These are phyloP conservation scores for Dothideomycetidae sp. DNA, from an alignment of 2,329 filamentous ascomycete species.

Conservation along the genomic window DNA sequence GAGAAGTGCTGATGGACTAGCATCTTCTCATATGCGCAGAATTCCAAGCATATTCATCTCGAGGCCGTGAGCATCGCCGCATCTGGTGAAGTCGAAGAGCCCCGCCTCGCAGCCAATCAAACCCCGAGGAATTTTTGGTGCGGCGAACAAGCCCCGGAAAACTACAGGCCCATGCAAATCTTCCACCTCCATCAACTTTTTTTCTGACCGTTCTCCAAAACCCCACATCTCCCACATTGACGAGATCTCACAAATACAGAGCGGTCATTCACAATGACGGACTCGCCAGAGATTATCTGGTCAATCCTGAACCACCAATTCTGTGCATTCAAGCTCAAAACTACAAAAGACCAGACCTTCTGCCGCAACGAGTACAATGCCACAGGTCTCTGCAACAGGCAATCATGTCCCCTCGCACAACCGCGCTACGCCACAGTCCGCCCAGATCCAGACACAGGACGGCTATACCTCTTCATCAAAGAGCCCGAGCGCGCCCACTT, in stretches of 20 bases:
- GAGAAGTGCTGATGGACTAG: too few relatives aligned
- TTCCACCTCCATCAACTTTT: not conserved
- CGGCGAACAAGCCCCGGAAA: too few relatives aligned
- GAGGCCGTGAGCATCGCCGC: too few relatives aligned
- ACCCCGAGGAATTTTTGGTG: not conserved
- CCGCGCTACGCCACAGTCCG: conserved; percentile 85
- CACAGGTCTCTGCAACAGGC: conserved; percentile 59
- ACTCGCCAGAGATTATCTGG: conserved; percentile 67
- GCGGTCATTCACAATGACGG: conserved; percentile 7
- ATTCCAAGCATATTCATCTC: too few relatives aligned
- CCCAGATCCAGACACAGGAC: conserved; percentile 62
- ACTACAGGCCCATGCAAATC: not conserved
- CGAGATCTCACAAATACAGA: not conserved
- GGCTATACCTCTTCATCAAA: conserved; percentile 93
- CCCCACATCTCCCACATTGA: not conserved
- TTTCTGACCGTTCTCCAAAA: not conserved
- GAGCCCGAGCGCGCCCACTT: conserved; percentile 78
- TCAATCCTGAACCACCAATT: conserved; percentile 91
- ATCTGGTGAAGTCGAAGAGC: too few relatives aligned
- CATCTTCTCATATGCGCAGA: too few relatives aligned
- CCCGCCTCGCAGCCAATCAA: not conserved
- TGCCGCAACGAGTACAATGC: conserved; percentile 62
- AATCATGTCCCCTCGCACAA: conserved; percentile 84
- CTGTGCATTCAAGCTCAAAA: conserved; percentile 84
- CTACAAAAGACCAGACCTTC: conserved; percentile 77